These are phyloP conservation scores for Lachancea fermentati DNA, from an alignment of 805 yeast genomes.

Conservation along the genomic window DNA sequence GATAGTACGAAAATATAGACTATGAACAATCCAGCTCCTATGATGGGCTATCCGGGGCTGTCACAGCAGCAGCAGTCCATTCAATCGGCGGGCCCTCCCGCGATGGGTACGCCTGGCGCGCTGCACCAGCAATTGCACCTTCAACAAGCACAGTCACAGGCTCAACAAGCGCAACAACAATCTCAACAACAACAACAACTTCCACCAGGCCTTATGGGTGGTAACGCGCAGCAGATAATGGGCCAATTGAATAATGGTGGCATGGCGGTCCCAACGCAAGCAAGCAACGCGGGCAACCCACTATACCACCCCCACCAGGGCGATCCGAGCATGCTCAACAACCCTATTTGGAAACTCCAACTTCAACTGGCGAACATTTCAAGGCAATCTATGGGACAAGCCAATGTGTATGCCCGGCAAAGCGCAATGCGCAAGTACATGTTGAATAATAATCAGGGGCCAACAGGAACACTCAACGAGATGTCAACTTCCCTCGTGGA, in stretches of 20 bases:
- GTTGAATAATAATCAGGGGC: constrained; percentile 21
- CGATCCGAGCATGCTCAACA: constrained; percentile 28
- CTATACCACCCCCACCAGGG: constrained; percentile 32
- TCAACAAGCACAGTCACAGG: constrained; percentile 7
- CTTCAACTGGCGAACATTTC: constrained; percentile 31
- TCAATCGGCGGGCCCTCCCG: constrained; percentile 8
- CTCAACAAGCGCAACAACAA: constrained; percentile 19
- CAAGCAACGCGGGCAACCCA: constrained; percentile 28
- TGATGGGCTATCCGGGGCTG: constrained; percentile 10
- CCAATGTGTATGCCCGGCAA: constrained; percentile 35
- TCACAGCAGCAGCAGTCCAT: constrained; percentile 8
- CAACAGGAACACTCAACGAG: constrained; percentile 12
- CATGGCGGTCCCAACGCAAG: neutral
- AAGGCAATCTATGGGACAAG: constrained; percentile 31
- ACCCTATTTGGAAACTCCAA: constrained; percentile 34
- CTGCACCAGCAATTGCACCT: constrained; percentile 8
- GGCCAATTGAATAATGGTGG: constrained; percentile 1
- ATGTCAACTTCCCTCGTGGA: constrained; percentile 30
- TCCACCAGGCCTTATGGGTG: neutral
- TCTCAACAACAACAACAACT: constrained; percentile 12
- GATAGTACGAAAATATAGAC: neutral
- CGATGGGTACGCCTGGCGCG: constrained; percentile 11
- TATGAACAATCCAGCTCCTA: constrained; percentile 10
- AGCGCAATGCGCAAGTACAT: constrained; percentile 34
- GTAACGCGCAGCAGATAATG: neutral